Evolutionary conservation across 108 stramenopile species (phyloP).

Genomic region (Skeletonema grethae): DNA sequence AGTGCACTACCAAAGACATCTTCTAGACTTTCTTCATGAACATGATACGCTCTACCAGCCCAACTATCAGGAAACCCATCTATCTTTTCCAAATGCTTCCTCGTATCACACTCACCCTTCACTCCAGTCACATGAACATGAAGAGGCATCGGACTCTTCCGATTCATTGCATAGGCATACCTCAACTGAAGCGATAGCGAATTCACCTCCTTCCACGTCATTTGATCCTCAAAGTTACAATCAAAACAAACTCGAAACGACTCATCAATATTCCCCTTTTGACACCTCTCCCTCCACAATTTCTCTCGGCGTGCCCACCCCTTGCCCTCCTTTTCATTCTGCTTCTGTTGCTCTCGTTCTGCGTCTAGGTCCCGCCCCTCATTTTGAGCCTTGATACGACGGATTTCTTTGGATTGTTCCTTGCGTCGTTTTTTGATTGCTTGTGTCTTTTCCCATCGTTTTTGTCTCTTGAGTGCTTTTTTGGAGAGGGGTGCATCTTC

Average conservation of each 20-base stretch:
- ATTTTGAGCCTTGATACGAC: conserved; percentile 62
- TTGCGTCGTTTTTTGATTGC: conserved; percentile 70
- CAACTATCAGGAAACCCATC: conserved; percentile 75
- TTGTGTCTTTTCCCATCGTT: conserved; percentile 57
- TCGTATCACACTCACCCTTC: conserved; percentile 39
- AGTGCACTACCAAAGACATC: conserved; percentile 37
- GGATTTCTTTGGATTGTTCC: conserved; percentile 58
- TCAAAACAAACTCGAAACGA: conserved; percentile 66
- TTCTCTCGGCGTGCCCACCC: conserved; percentile 58
- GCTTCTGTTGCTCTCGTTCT: conserved; percentile 49
- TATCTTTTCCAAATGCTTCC: conserved; percentile 65
- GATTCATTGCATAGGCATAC: conserved; percentile 75
- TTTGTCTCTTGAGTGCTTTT: conserved; percentile 66
- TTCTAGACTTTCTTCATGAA: conserved; percentile 47
- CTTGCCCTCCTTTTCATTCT: conserved; percentile 47
- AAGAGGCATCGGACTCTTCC: conserved; percentile 53
- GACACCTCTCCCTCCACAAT: conserved; percentile 50
- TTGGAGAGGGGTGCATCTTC: conserved; percentile 57
- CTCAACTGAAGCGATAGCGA: conserved; percentile 69
- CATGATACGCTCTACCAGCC: conserved; percentile 58
- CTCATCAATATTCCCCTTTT: conserved; percentile 28
- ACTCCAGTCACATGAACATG: conserved; percentile 52
- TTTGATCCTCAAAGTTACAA: conserved; percentile 71
- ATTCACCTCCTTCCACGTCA: conserved; percentile 73
- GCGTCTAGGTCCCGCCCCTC: conserved; percentile 73